Evolutionary conservation across 495 filamentous ascomycete species (phyloP).

Genomic region (Trichoderma erinaceum): DNA sequence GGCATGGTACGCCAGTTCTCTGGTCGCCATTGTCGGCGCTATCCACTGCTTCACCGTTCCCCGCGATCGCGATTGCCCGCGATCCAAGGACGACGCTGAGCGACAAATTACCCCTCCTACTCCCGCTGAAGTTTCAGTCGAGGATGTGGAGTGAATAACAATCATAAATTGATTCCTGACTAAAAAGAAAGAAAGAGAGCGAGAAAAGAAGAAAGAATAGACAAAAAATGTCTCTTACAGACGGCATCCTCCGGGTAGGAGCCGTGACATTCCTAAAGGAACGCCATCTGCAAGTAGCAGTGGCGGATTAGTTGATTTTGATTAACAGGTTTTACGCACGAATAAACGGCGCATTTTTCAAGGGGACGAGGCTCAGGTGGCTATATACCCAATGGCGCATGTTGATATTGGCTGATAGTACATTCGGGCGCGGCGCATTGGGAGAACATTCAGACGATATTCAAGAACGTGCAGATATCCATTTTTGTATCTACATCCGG

Average conservation of each 20-base stretch:
- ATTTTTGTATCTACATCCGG: neutral
- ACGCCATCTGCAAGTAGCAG: neutral
- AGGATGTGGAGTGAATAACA: conserved; percentile 9
- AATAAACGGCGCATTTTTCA: neutral
- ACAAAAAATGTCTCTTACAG: neutral
- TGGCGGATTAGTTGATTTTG: conserved; percentile 6
- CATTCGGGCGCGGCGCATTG: neutral
- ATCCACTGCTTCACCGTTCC: conserved; percentile 63
- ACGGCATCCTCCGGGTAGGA: conserved; percentile 4
- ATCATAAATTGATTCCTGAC: neutral
- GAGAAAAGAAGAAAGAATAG: neutral
- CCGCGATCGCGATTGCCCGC: conserved; percentile 26
- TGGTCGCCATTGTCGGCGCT: conserved; percentile 64
- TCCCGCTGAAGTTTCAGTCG: neutral
- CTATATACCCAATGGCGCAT: conserved; percentile 1
- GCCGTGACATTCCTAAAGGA: neutral
- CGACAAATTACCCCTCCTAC: neutral
- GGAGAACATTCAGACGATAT: neutral
- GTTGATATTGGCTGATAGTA: neutral
- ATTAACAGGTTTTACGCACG: conserved; percentile 9
- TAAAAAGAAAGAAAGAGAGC: neutral
- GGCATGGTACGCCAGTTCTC: conserved; percentile 69
- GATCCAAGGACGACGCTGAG: conserved; percentile 9
- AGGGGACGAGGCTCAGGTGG: neutral
- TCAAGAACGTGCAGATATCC: neutral